Conservation (phyloP, 1,139 yeast species). For the Sugiyamaella pinicola region DNA sequence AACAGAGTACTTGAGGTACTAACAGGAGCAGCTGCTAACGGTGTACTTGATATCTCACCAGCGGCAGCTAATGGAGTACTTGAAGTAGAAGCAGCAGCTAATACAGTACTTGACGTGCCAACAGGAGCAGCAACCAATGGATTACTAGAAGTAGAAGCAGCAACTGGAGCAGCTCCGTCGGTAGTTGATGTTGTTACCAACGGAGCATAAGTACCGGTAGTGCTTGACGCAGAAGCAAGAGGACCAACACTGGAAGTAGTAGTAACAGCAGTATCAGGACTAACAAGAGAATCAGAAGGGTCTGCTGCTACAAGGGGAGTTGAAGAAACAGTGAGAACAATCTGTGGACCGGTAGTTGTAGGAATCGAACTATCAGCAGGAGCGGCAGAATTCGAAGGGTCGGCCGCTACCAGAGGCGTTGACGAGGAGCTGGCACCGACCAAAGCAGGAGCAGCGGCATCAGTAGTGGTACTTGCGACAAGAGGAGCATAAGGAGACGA, state of each 20-base stretch:
- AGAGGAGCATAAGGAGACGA: conserved; percentile 8
- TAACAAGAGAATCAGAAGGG: not conserved
- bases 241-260: not conserved
- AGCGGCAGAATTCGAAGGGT: not conserved
- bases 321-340: not conserved
- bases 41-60: not conserved
- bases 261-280: not conserved
- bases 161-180: no score
- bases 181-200: not conserved
- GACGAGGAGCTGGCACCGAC: not conserved
- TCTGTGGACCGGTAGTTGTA: not conserved
- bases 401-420: not conserved
- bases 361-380: no score
- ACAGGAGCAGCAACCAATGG: conserved; percentile 7
- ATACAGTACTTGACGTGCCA: not conserved
- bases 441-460: not conserved
- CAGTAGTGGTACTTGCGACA: conserved; percentile 9
- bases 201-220: not conserved
- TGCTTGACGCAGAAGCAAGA: not conserved
- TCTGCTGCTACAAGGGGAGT: not conserved
- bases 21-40: not conserved
- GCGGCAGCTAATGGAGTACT: conserved; percentile 11
- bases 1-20: not conserved
- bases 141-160: conserved; percentile 7
- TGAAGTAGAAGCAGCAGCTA: not conserved